phyloP scores from a whole-genome alignment of 2,329 filamentous ascomycete genomes.

The Monosporascus cannonballus region DNA sequence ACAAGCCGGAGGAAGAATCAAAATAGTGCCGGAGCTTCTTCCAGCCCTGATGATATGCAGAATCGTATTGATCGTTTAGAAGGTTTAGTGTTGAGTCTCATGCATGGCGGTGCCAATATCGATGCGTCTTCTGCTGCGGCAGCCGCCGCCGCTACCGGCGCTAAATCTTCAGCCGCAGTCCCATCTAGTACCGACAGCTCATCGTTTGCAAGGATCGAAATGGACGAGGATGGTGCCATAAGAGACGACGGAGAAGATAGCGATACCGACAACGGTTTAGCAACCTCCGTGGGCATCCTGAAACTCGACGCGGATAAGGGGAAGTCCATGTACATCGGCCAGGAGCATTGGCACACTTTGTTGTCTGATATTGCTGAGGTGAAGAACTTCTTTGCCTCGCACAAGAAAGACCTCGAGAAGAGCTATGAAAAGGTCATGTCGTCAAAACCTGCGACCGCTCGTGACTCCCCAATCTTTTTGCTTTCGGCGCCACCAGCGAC shows the following conservation, averaged over 20 bases:
- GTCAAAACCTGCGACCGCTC: conserved; percentile 53
- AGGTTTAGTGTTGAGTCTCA: conserved; percentile 83
- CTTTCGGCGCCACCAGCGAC: conserved; percentile 68
- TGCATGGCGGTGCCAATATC: conserved; percentile 71
- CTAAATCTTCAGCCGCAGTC: conserved; percentile 17
- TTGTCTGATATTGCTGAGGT: conserved; percentile 84
- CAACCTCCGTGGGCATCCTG: conserved; percentile 72
- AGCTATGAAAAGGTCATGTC: conserved; percentile 72
- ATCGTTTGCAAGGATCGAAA: conserved; percentile 43
- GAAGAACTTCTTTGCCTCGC: conserved; percentile 77
- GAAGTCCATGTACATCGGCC: conserved; percentile 75
- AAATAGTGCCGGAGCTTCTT: conserved; percentile 43
- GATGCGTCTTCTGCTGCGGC: conserved; percentile 33
- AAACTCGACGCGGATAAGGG: conserved; percentile 73
- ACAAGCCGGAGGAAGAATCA: conserved; percentile 67
- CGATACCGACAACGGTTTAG: conserved; percentile 62
- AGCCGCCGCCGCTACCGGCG: conserved; percentile 22
- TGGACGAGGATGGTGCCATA: conserved; percentile 49
- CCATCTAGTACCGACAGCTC: conserved; percentile 38
- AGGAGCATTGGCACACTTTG: conserved; percentile 78
- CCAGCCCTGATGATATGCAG: conserved; percentile 90
- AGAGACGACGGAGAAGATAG: conserved; percentile 53
- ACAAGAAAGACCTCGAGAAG: conserved; percentile 84
- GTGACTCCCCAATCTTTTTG: conserved; percentile 68
- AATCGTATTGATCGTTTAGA: conserved; percentile 94